phyloP scores from a whole-genome alignment of 2,329 filamentous ascomycete genomes.

The Westerdykella ornata region DNA sequence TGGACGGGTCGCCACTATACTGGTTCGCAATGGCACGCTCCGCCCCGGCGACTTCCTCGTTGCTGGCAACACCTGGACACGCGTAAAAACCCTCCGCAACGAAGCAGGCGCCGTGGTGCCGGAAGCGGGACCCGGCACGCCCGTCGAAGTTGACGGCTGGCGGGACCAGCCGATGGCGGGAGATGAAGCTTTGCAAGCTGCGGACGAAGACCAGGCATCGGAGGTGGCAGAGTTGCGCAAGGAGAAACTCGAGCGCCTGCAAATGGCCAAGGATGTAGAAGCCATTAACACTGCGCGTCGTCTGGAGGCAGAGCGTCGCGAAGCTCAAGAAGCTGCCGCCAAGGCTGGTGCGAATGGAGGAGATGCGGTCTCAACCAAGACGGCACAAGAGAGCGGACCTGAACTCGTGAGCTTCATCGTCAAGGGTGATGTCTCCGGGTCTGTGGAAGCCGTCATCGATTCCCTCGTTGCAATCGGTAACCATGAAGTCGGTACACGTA shows the following conservation, averaged over 20 bases:
- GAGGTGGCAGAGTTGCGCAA: slow-evolving; percentile 69
- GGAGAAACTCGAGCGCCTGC: slow-evolving; percentile 63
- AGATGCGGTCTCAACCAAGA: slow-evolving; percentile 27
- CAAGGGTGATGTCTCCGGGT: slow-evolving; percentile 89
- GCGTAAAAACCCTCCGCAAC: slow-evolving; percentile 75
- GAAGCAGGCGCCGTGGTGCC: slow-evolving; percentile 68
- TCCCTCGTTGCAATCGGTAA: slow-evolving; percentile 73
- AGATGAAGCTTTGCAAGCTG: slow-evolving; percentile 77
- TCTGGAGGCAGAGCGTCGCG: slow-evolving; percentile 54
- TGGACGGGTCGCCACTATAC: slow-evolving; percentile 79
- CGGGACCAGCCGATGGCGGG: slow-evolving; percentile 78
- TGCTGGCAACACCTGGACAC: slow-evolving; percentile 81
- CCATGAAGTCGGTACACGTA: slow-evolving; percentile 69
- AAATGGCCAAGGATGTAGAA: slow-evolving; percentile 61
- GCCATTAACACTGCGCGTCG: slow-evolving; percentile 65
- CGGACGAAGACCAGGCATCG: slow-evolving; percentile 70
- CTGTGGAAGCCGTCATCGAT: slow-evolving; percentile 80
- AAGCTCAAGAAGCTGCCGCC: slow-evolving; percentile 48
- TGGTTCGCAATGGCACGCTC: slow-evolving; percentile 82
- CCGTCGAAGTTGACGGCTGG: slow-evolving; percentile 95
- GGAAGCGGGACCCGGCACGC: slow-evolving; percentile 77
- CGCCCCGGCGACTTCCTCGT: slow-evolving; percentile 74
- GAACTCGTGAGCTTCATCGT: slow-evolving; percentile 71
- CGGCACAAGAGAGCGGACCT: slow-evolving; percentile 44
- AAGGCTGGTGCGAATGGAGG: slow-evolving; percentile 20